Evolutionary conservation across 2,329 filamentous ascomycete species (phyloP).

Genomic region (Aphanocladium album): DNA sequence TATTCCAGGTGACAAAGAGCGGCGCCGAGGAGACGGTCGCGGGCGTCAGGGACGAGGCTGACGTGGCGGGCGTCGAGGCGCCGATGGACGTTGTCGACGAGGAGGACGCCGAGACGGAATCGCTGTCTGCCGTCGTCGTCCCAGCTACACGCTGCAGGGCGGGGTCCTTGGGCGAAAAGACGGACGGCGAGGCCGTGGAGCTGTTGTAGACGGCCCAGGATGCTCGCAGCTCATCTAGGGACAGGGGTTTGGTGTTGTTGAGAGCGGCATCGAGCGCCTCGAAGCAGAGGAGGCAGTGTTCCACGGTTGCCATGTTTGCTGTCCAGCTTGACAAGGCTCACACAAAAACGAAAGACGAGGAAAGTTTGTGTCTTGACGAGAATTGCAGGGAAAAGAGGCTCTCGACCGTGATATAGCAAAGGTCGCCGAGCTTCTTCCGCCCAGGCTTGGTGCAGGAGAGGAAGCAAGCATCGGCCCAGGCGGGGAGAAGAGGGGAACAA

Average conservation of each 20-base stretch:
- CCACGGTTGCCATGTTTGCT: conserved; percentile 67
- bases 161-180: conserved; percentile 32
- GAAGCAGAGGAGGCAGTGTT: conserved; percentile 92
- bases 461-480: background rate
- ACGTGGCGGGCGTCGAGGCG: conserved; percentile 36
- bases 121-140: conserved; percentile 21
- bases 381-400: background rate
- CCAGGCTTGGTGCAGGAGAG: background rate
- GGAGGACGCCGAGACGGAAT: conserved; percentile 30
- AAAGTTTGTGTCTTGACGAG: background rate
- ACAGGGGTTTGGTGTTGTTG: conserved; percentile 61
- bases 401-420: background rate
- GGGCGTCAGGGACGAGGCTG: conserved; percentile 29
- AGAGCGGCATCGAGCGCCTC: conserved; percentile 76
- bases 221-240: conserved; percentile 63
- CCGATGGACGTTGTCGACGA: conserved; percentile 32
- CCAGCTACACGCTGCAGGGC: conserved; percentile 38
- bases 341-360: background rate
- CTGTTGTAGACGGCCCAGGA: conserved; percentile 47
- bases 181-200: conserved; percentile 15
- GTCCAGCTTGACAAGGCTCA: background rate
- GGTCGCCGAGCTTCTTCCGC: background rate
- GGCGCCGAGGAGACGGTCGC: conserved; percentile 52
- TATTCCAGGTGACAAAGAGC: conserved; percentile 95
- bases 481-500: background rate